These are phyloP conservation scores for Fomitopsis schrenkii DNA, from an alignment of 1,284 basidiomycete genomes.

Conservation along the genomic window DNA sequence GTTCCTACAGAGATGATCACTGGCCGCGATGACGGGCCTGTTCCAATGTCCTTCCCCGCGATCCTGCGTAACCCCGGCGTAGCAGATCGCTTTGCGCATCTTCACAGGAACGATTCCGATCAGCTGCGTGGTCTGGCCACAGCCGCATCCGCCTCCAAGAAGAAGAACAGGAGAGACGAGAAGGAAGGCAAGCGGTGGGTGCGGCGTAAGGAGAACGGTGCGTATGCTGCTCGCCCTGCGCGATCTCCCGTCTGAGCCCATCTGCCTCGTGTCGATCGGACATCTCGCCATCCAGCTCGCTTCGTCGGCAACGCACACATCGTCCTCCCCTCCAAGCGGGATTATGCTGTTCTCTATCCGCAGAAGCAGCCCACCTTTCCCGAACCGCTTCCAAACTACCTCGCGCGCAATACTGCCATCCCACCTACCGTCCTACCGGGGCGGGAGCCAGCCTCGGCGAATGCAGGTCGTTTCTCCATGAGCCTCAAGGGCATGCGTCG, in stretches of 20 bases:
- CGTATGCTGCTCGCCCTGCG: constrained; percentile 12
- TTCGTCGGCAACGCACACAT: constrained; percentile 72
- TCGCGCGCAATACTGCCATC: constrained; percentile 54
- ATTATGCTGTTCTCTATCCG: constrained; percentile 46
- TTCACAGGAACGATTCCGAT: constrained; percentile 22
- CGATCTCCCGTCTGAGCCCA: background rate
- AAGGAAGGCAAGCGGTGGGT: constrained; percentile 76
- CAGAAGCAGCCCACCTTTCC: constrained; percentile 60
- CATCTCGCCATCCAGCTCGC: constrained; percentile 38
- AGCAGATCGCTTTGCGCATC: constrained; percentile 47
- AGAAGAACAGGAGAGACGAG: constrained; percentile 43
- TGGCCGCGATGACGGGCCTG: constrained; percentile 24
- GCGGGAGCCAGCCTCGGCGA: constrained; percentile 49
- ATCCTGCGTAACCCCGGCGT: constrained; percentile 57
- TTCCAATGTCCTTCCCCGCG: constrained; percentile 67
- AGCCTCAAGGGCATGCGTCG: constrained; percentile 71
- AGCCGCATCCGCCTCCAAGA: constrained; percentile 27
- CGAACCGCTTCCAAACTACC: constrained; percentile 63
- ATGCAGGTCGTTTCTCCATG: constrained; percentile 71
- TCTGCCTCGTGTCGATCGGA: background rate
- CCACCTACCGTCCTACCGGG: constrained; percentile 39
- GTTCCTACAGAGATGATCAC: background rate
- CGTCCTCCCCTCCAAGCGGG: constrained; percentile 50
- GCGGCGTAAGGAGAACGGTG: constrained; percentile 73
- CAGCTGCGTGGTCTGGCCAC: constrained; percentile 12